phyloP scores from a whole-genome alignment of 2,329 filamentous ascomycete species.

The Colletotrichum sp. region DNA sequence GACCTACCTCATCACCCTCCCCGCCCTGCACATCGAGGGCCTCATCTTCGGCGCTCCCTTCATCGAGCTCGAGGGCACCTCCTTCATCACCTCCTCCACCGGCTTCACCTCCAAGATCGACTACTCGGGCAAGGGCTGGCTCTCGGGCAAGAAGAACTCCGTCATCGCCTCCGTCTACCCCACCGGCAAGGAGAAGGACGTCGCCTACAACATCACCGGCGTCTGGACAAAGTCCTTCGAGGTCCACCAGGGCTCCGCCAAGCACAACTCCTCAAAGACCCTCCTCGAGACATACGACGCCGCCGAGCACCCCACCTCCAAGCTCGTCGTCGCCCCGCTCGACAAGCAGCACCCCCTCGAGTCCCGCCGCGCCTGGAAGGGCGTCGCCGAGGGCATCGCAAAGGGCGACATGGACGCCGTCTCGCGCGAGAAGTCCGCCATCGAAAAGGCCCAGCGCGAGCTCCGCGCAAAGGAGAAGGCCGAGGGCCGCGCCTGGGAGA shows the following conservation, averaged over 20 bases:
- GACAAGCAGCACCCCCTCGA: slow-evolving; percentile 87
- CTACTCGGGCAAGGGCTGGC: slow-evolving; percentile 92
- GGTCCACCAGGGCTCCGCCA: slow-evolving; percentile 70
- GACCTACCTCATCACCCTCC: slow-evolving; percentile 89
- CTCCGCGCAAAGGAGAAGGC: slow-evolving; percentile 73
- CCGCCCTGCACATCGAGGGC: slow-evolving; percentile 90
- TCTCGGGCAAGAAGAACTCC: slow-evolving; percentile 94
- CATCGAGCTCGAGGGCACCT: slow-evolving; percentile 85
- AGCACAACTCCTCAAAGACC: slow-evolving; percentile 52
- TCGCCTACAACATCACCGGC: slow-evolving; percentile 81
- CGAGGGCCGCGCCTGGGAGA: slow-evolving; percentile 80
- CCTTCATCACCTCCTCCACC: slow-evolving; percentile 84
- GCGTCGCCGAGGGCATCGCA: slow-evolving; percentile 81
- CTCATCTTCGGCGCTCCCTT: slow-evolving; percentile 87
- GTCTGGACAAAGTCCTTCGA: slow-evolving; percentile 89
- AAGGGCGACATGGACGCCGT: slow-evolving; percentile 85
- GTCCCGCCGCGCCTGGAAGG: slow-evolving; percentile 85
- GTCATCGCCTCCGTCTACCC: slow-evolving; percentile 78
- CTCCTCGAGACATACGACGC: slow-evolving; percentile 68
- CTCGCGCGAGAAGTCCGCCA: slow-evolving; percentile 80
- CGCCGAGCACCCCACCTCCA: slow-evolving; percentile 61
- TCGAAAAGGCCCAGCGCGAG: slow-evolving; percentile 86
- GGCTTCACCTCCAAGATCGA: slow-evolving; percentile 91
- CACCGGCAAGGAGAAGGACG: slow-evolving; percentile 74
- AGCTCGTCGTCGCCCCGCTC: slow-evolving; percentile 73